Percentiles rank a stretch among this genome's conserved stretches.
phyloP scores from a whole-genome alignment of 2,329 filamentous ascomycete genomes.

The Plectosphaerella plurivora region DNA sequence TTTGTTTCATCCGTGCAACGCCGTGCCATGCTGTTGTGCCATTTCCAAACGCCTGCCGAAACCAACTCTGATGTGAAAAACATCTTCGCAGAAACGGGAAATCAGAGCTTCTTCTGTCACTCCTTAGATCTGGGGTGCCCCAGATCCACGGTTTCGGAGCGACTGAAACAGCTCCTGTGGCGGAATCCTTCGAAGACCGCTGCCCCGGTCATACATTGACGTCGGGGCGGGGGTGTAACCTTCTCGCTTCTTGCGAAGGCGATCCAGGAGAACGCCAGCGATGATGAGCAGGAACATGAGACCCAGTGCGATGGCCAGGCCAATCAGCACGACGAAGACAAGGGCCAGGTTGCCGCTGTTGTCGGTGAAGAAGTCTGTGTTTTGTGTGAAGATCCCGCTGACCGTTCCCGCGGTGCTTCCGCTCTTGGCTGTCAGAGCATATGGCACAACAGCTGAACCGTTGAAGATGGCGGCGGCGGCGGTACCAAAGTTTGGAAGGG shows the following conservation, averaged over 20 bases:
- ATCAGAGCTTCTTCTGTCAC: constrained; percentile 3
- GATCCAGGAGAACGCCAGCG: constrained; percentile 69
- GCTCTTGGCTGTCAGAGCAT: constrained; percentile 69
- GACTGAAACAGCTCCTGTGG: constrained; percentile 56
- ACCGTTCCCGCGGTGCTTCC: constrained; percentile 68
- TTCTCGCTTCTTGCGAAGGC: constrained; percentile 70
- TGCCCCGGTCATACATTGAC: constrained; percentile 55
- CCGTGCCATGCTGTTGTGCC: constrained; percentile 8
- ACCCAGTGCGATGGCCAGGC: constrained; percentile 71
- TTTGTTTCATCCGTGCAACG: neutral
- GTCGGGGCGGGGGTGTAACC: constrained; percentile 77
- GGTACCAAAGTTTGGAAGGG: constrained; percentile 70
- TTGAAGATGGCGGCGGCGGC: constrained; percentile 87
- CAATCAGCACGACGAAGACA: constrained; percentile 77
- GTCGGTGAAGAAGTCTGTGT: constrained; percentile 63
- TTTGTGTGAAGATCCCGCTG: constrained; percentile 78
- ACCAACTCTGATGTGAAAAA: constrained; percentile 5
- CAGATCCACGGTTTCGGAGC: constrained; percentile 41
- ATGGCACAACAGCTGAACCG: constrained; percentile 72
- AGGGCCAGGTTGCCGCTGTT: constrained; percentile 54
- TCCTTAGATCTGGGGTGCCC: constrained; percentile 47
- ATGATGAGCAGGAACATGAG: constrained; percentile 75
- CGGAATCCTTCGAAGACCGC: constrained; percentile 55
- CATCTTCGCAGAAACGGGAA: constrained; percentile 2
- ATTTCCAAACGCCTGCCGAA: constrained; percentile 31